phyloP scores from a whole-genome alignment of 345 rosid species.

The Aurinia saxatilis region DNA sequence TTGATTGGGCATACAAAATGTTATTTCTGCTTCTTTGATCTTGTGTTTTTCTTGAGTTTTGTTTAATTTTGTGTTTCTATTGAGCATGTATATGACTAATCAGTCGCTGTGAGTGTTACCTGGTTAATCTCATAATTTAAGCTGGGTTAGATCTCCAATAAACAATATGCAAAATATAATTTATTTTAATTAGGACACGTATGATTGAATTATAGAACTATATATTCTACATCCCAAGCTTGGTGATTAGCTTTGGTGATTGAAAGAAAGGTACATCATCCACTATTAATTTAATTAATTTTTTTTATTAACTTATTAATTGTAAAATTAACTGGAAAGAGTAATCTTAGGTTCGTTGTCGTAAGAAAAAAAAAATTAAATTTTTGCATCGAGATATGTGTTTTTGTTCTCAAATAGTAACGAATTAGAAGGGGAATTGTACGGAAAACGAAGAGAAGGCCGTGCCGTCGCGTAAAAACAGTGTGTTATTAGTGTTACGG shows the following conservation, averaged over 20 bases:
- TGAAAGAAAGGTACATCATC: background rate
- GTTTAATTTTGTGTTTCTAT: background rate
- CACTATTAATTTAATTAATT: background rate
- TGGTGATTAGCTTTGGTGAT: background rate
- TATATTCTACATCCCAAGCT: background rate
- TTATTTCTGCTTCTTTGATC: background rate
- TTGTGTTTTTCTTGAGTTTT: background rate
- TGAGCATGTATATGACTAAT: background rate
- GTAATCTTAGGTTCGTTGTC: slow-evolving; percentile 4
- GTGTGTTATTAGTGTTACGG: background rate
- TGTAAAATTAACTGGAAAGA: background rate
- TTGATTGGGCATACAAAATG: background rate
- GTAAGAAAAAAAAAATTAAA: background rate
- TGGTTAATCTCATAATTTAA: background rate
- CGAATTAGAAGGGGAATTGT: slow-evolving; percentile 8
- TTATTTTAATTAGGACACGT: too few species aligned
- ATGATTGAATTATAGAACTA: background rate
- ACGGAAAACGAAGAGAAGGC: slow-evolving; percentile 16
- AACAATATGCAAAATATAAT: background rate
- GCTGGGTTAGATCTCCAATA: background rate
- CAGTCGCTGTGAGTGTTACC: background rate
- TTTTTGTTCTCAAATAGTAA: background rate
- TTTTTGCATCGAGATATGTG: background rate
- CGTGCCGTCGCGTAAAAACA: slow-evolving; percentile 17
- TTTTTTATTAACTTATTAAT: background rate